These are phyloP conservation scores for Galerina sulciceps DNA, from an alignment of 768 basidiomycete genomes.

Conservation along the genomic window DNA sequence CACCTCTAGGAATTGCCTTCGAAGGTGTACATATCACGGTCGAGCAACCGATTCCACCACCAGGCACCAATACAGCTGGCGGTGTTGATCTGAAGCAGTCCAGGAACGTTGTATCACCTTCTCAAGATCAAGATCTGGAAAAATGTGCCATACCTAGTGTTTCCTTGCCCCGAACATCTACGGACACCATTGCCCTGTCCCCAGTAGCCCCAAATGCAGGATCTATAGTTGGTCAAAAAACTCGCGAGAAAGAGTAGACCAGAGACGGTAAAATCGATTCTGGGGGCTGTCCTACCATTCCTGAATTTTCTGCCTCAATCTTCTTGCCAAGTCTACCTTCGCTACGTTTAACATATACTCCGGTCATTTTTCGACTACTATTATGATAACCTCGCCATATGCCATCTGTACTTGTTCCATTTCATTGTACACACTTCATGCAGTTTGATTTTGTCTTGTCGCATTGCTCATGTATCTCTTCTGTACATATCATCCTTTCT, in stretches of 20 bases:
- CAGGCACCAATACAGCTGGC: background rate
- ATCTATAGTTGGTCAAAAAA: background rate
- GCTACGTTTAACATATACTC: background rate
- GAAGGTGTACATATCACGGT: constrained; percentile 13
- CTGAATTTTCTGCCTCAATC: background rate
- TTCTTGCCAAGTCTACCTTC: background rate
- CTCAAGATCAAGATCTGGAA: background rate
- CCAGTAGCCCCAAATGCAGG: background rate
- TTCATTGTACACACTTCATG: background rate
- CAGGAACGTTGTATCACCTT: background rate
- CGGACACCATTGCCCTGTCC: constrained; percentile 27
- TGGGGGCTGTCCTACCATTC: background rate
- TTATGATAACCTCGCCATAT: background rate
- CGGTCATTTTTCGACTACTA: background rate
- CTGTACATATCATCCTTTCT: background rate
- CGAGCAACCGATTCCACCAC: background rate
- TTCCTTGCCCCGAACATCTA: constrained; percentile 20
- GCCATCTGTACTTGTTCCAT: background rate
- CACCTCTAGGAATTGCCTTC: constrained; percentile 1
- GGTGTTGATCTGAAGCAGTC: background rate
- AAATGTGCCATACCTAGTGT: background rate
- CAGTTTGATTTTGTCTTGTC: background rate
- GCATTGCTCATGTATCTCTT: background rate
- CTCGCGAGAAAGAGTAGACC: background rate
- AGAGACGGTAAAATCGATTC: background rate